Conservation (phyloP, 805 yeast genomes). For the Yarrowia osloensis region DNA sequence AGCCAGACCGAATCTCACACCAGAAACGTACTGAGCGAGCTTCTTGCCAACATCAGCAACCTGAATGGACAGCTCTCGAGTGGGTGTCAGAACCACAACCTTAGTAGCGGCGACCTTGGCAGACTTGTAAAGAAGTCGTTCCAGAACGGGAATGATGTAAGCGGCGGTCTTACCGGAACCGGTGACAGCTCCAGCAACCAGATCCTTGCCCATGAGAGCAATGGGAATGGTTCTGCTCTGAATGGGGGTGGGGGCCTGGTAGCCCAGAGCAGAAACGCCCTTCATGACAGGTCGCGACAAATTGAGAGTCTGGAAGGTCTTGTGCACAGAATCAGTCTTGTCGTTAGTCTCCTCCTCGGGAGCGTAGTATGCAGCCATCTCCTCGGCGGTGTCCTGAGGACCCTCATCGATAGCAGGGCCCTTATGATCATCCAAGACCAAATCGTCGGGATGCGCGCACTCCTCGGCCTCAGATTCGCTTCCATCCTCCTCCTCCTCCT, state of each 20-base stretch:
- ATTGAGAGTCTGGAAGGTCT: constrained; percentile 71
- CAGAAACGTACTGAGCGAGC: constrained; percentile 72
- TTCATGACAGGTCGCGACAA: constrained; percentile 88
- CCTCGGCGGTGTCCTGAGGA: constrained; percentile 62
- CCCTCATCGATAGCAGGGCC: constrained; percentile 34
- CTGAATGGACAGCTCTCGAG: constrained; percentile 97
- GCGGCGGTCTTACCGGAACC: constrained; percentile 99
- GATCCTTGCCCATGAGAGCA: constrained; percentile 89
- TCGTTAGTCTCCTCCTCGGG: constrained; percentile 50
- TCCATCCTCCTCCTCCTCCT: constrained; percentile 35
- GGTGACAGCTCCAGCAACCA: constrained; percentile 98
- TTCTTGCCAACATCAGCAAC: constrained; percentile 91
- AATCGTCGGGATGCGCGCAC: constrained; percentile 12
- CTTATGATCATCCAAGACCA: background rate
- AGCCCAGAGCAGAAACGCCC: constrained; percentile 79
- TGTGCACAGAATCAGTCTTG: constrained; percentile 57
- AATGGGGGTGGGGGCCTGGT: constrained; percentile 87
- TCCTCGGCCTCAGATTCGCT: constrained; percentile 36
- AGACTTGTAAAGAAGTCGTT: constrained; percentile 87
- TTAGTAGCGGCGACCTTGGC: constrained; percentile 82
- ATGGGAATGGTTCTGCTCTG: constrained; percentile 93
- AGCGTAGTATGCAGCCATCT: constrained; percentile 77
- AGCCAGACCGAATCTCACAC: constrained; percentile 86
- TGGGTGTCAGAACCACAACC: constrained; percentile 89
- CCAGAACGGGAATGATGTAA: constrained; percentile 92